Base-by-base conservation (phyloP, 371 early-diverging fungal species). In the Chytridium lagenaria region DNA sequence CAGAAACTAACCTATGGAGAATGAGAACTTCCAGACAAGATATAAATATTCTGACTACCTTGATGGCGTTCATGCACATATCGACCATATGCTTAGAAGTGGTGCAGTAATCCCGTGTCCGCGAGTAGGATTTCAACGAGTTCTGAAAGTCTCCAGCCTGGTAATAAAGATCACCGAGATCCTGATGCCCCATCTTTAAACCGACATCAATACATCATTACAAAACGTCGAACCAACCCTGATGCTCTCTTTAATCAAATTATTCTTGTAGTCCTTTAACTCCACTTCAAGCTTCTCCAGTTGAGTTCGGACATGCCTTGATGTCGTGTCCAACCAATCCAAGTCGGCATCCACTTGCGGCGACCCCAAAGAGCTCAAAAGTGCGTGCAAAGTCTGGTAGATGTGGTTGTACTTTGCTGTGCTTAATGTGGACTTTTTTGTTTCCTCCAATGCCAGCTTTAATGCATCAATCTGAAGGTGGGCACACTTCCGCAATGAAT, bases 51-150 rank as follows among this genome's bases (percentile, higher is more conserved):
- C n/a, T n/a, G n/a, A 28, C 66, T 79, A 91, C 94, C 84, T 90
- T 87, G 81, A 93, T 92, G 36, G 91, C 90, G 73, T 89, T 89
- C 75, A 93, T 82, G 73, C 92, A 93, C 88, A 92, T 90, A 50
- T 93, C 93, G 50, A 93, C 71, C 10, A 92, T 80, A 72, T 93
- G 91, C 68, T 90, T 87, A 5, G 90, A 80, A 0, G 90, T 89
- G 1, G 92, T 86, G 77, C 90, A 90, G 75, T 92, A 93, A 72
- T 95, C 95, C 23, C 93, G 83, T 1, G 92, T 88, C 7, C 91
- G 85, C 0, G 87, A 80, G 77, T 92, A 94, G 55, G 80, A 84
- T 68, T 90, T 91, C 37, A 91, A 78, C 0, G 95, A 92, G 30
- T 79, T 80, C 0, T 80, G 70, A 68, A 92, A 72, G 55, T 93